These are phyloP conservation scores for Mucor ambiguus DNA, from an alignment of 371 early-diverging fungal species.

Conservation along the genomic window DNA sequence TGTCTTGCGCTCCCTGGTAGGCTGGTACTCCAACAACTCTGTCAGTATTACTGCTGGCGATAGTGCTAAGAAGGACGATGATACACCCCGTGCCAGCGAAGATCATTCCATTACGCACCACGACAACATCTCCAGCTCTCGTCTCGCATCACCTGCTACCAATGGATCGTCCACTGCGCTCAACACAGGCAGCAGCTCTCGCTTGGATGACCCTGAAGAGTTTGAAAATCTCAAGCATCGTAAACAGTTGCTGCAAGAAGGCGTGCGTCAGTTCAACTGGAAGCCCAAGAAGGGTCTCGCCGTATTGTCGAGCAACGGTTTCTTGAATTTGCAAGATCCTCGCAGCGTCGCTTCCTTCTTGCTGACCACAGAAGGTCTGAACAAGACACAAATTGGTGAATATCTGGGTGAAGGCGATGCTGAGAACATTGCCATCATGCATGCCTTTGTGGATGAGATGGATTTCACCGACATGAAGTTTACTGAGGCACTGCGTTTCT, in stretches of 20 bases:
- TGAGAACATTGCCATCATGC: slow-evolving; percentile 92
- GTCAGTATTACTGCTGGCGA: slow-evolving; percentile 43
- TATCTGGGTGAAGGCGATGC: slow-evolving; percentile 92
- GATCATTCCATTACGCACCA: slow-evolving; percentile 39
- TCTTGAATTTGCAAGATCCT: slow-evolving; percentile 61
- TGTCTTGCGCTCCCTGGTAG: slow-evolving; percentile 53
- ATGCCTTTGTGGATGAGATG: slow-evolving; percentile 91
- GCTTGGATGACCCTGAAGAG: slow-evolving; percentile 73
- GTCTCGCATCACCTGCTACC: slow-evolving; percentile 59
- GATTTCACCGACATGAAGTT: slow-evolving; percentile 80
- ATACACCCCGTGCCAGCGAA: slow-evolving; percentile 50
- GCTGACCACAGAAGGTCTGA: slow-evolving; percentile 73
- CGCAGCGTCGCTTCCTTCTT: slow-evolving; percentile 76
- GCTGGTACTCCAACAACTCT: slow-evolving; percentile 55
- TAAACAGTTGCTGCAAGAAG: slow-evolving; percentile 80
- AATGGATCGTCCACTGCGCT: slow-evolving; percentile 55
- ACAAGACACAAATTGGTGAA: slow-evolving; percentile 91
- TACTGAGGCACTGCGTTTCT: slow-evolving; percentile 85
- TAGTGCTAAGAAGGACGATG: slow-evolving; percentile 31
- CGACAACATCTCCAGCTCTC: slow-evolving; percentile 40
- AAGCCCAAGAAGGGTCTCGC: slow-evolving; percentile 94
- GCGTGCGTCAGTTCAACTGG: slow-evolving; percentile 81
- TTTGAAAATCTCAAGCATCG: slow-evolving; percentile 81
- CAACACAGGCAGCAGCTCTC: slow-evolving; percentile 36
- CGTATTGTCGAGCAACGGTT: slow-evolving; percentile 64